These are phyloP conservation scores for Madurella mycetomatis DNA, from an alignment of 2,329 filamentous ascomycete species.

Conservation along the genomic window DNA sequence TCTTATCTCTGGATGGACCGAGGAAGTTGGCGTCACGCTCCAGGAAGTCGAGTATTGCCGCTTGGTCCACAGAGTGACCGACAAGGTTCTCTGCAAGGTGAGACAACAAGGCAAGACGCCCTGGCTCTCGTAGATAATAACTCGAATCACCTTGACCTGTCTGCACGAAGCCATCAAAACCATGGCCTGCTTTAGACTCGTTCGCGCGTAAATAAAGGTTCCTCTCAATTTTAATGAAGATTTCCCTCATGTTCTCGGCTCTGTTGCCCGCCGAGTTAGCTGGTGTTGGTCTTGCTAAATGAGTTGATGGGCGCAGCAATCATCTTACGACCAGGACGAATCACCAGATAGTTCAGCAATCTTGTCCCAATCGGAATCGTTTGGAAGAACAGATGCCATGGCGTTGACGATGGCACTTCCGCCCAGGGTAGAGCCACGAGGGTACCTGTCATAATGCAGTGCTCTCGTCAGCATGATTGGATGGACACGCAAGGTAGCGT, in stretches of 20 bases:
- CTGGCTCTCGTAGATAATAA: conserved; percentile 10
- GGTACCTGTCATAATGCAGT: conserved; percentile 29
- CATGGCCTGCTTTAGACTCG: conserved; percentile 16
- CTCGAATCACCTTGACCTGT: conserved; percentile 12
- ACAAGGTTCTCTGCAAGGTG: conserved; percentile 14
- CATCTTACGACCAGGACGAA: too few relatives aligned
- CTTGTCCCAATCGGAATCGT: conserved; percentile 35
- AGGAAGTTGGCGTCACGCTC: conserved; percentile 24
- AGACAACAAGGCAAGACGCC: conserved; percentile 10
- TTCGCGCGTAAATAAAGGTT: conserved; percentile 35
- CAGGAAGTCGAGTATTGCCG: conserved; percentile 10
- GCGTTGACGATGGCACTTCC: conserved; percentile 35
- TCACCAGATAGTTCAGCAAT: too few relatives aligned
- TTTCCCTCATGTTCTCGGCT: too few relatives aligned
- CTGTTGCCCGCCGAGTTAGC: too few relatives aligned
- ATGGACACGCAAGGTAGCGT: neutral
- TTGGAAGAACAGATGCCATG: conserved; percentile 30
- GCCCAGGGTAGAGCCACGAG: conserved; percentile 35
- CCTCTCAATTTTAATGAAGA: conserved; percentile 40
- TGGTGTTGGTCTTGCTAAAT: too few relatives aligned
- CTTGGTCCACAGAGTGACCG: conserved; percentile 17
- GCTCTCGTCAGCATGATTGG: neutral
- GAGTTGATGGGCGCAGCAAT: too few relatives aligned
- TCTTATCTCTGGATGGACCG: conserved; percentile 22
- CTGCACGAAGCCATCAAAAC: conserved; percentile 15